phyloP scores from a whole-genome alignment of 139 green algal genomes.

The Volvox reticuliferus region DNA sequence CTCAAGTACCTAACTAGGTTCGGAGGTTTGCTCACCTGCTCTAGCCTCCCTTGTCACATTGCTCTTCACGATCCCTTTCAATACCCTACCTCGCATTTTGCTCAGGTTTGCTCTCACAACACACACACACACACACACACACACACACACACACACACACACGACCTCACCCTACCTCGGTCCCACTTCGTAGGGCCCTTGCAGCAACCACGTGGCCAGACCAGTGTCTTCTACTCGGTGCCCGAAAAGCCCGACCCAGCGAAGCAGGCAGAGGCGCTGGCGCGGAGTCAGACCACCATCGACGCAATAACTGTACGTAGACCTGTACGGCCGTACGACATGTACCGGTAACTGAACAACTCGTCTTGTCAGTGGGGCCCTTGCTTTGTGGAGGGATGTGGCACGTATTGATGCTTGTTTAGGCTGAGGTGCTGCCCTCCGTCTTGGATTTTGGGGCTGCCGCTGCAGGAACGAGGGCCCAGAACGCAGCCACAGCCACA shows the following conservation, averaged over 20 bases:
- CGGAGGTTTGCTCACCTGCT: too few species aligned
- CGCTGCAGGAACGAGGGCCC: background rate
- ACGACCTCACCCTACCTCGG: background rate
- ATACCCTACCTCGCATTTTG: background rate
- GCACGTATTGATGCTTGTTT: background rate
- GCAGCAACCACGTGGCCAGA: slow-evolving; percentile 54
- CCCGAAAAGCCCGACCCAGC: slow-evolving; percentile 20
- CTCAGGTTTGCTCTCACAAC: too few species aligned
- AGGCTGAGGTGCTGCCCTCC: background rate
- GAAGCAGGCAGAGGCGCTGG: slow-evolving; percentile 7
- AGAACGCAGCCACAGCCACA: background rate
- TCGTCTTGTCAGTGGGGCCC: background rate
- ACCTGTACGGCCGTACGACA: background rate
- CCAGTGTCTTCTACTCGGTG: slow-evolving; percentile 58
- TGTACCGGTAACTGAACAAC: background rate
- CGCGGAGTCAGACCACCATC: background rate
- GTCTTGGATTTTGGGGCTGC: background rate
- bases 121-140: background rate
- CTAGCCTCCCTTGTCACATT: too few species aligned
- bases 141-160: background rate
- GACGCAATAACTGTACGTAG: background rate
- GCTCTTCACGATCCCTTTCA: background rate
- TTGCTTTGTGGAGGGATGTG: background rate
- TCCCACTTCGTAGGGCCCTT: slow-evolving; percentile 33
- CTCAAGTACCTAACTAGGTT: too few species aligned